These are phyloP conservation scores for Pueraria montana DNA, from an alignment of 306 rosid genomes.

Conservation along the genomic window DNA sequence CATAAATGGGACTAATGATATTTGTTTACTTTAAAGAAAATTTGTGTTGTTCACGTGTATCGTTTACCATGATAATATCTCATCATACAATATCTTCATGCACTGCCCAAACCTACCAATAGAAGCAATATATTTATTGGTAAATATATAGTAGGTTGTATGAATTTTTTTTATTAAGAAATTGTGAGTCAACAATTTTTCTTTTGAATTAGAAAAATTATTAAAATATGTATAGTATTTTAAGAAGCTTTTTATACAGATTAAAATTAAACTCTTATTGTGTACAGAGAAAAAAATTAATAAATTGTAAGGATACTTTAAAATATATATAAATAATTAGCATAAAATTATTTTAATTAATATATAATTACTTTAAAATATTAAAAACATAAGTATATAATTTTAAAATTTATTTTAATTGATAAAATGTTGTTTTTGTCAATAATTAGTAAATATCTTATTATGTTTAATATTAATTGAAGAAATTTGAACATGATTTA, in stretches of 20 bases:
- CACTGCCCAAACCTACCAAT: slow-evolving; percentile 37
- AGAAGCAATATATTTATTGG: not conserved
- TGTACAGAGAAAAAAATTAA: not conserved
- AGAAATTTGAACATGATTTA: not conserved
- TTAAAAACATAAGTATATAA: too few relatives aligned
- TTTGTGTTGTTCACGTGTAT: slow-evolving; percentile 22
- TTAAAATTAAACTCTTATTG: not conserved
- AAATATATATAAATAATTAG: too few relatives aligned
- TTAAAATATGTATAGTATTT: not conserved
- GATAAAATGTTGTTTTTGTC: too few relatives aligned
- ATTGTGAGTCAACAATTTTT: not conserved
- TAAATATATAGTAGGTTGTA: not conserved
- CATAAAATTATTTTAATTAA: not conserved
- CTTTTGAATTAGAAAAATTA: not conserved
- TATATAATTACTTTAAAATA: too few relatives aligned
- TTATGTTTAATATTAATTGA: too few relatives aligned
- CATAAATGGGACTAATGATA: slow-evolving; percentile 21
- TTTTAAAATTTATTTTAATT: too few relatives aligned
- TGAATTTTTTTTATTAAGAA: not conserved
- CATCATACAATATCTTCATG: slow-evolving; percentile 51
- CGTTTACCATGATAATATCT: slow-evolving; percentile 40
- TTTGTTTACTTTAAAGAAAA: slow-evolving; percentile 17
- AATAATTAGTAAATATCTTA: too few relatives aligned
- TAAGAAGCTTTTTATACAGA: not conserved
- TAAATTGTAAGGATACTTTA: not conserved